Conservation (phyloP, 352 stramenopile genomes). For the Phytopythium aichiense region DNA sequence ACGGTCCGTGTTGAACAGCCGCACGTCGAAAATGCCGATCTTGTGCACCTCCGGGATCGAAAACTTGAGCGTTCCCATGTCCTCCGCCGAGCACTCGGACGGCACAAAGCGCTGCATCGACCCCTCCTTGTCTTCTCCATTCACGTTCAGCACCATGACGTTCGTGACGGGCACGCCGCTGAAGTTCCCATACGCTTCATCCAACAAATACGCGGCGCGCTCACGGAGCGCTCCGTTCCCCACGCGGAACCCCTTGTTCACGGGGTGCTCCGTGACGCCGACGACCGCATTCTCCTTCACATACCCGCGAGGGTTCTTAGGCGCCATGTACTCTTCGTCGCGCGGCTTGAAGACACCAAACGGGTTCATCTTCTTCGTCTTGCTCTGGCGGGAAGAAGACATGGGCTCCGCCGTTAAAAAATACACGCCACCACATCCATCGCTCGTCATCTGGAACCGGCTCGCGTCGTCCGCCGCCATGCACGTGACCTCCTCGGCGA, state of each 20-base stretch:
- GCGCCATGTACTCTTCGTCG: constrained; percentile 98
- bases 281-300: constrained; percentile 81
- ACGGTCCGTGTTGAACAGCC: constrained; percentile 88
- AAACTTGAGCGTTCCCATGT: constrained; percentile 87
- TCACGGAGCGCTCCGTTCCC: constrained; percentile 83
- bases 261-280: constrained; percentile 70
- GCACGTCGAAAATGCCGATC: constrained; percentile 85
- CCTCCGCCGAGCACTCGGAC: constrained; percentile 82
- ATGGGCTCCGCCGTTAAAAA: constrained; percentile 25
- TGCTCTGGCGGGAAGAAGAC: constrained; percentile 29
- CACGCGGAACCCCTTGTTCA: constrained; percentile 86
- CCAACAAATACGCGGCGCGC: constrained; percentile 78
- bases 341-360: constrained; percentile 96
- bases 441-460: constrained; percentile 62
- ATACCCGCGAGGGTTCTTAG: constrained; percentile 97
- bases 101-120: constrained; percentile 82
- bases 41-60: constrained; percentile 84
- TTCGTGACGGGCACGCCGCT: constrained; percentile 81
- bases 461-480: constrained; percentile 25
- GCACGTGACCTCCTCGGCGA: constrained; percentile 38
- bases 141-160: constrained; percentile 60
- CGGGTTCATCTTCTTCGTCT: constrained; percentile 20
- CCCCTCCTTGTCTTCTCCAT: constrained; percentile 72
- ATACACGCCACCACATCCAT: constrained; percentile 80
- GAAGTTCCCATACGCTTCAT: constrained; percentile 75